phyloP scores from a whole-genome alignment of 805 yeast species.

The Ogataea methylovora region DNA sequence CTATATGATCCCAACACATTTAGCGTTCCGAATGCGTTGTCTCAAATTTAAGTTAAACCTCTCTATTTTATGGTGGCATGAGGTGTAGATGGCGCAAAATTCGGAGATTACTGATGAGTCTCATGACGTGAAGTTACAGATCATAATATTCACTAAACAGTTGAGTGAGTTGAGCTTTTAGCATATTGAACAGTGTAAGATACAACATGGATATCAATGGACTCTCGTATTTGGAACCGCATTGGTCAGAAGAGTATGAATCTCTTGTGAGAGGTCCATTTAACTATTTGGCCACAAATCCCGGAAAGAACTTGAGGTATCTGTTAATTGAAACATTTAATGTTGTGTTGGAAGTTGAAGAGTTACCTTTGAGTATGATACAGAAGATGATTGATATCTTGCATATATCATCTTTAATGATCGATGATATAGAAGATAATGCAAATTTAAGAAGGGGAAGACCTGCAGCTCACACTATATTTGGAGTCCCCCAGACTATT shows the following conservation, averaged over 20 bases:
- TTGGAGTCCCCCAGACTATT: slow-evolving; percentile 73
- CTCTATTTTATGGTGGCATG: too few species aligned
- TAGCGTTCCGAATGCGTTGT: too few species aligned
- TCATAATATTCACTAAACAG: too few species aligned
- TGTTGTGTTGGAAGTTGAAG: slow-evolving; percentile 37
- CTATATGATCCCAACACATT: too few species aligned
- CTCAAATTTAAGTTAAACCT: too few species aligned
- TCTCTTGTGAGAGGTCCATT: slow-evolving; percentile 35
- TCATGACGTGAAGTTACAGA: too few species aligned
- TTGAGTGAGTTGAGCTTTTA: too few species aligned
- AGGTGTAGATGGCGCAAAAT: too few species aligned
- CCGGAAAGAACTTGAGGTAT: slow-evolving; percentile 52
- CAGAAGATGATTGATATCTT: slow-evolving; percentile 46
- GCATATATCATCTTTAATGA: slow-evolving; percentile 59
- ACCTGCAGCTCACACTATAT: slow-evolving; percentile 72
- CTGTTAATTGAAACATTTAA: slow-evolving; percentile 47
- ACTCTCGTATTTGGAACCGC: too few species aligned
- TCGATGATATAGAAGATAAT: slow-evolving; percentile 86
- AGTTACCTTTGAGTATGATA: slow-evolving; percentile 29
- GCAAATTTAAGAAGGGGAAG: slow-evolving; percentile 67
- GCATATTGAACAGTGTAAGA: too few species aligned
- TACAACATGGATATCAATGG: too few species aligned
- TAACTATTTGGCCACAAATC: slow-evolving; percentile 37
- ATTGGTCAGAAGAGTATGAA: slow-evolving; percentile 16
- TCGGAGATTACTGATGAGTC: too few species aligned